Evolutionary conservation across 352 stramenopile species (phyloP).

Genomic region (Thalassiosira livingstoniorum): DNA sequence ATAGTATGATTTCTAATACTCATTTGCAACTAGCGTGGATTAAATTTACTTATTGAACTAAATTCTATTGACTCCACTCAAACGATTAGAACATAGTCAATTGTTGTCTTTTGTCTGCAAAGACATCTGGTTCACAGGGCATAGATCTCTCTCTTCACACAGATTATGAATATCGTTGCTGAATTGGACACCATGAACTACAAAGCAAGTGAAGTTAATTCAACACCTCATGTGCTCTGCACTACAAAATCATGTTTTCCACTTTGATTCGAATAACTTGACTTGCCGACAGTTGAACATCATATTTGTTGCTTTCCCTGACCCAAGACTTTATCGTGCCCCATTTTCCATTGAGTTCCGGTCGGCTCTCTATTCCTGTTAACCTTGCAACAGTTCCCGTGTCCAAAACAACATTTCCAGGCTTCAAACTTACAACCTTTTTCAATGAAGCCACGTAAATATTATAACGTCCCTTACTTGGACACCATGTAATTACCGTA

Average conservation of each 20-base stretch:
- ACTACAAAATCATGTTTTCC: constrained; percentile 76
- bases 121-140: no score
- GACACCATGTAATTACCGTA: constrained; percentile 82
- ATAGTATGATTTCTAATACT: no score
- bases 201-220: no score
- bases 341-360: constrained; percentile 83
- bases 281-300: constrained; percentile 80
- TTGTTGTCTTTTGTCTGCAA: no score
- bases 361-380: constrained; percentile 72
- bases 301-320: constrained; percentile 77
- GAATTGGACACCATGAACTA: no score
- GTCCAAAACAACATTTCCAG: constrained; percentile 81
- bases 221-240: no score
- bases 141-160: no score
- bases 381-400: constrained; percentile 74
- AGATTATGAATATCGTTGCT: no score
- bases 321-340: constrained; percentile 83
- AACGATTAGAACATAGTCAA: no score
- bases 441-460: constrained; percentile 78
- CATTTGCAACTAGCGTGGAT: no score
- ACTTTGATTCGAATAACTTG: constrained; percentile 83
- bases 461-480: constrained; percentile 77
- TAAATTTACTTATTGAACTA: no score
- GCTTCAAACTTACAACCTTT: constrained; percentile 77
- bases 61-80: no score